Evolutionary conservation across 768 basidiomycete species (phyloP).

Genomic region (Termitomyces sp.): DNA sequence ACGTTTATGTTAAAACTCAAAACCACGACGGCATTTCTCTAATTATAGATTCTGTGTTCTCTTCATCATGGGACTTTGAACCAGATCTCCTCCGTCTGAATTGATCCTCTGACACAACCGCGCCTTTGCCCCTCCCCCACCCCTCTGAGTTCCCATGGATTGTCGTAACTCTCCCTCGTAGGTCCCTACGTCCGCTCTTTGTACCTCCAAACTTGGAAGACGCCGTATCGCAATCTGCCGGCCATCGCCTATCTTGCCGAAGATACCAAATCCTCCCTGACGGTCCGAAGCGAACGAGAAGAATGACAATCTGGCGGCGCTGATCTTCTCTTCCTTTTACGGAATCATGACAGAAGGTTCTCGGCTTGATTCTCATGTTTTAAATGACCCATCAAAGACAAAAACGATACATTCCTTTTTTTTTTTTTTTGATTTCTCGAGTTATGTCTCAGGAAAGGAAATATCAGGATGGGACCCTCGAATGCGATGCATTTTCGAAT

Average conservation of each 20-base stretch:
- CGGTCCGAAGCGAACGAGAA: not conserved
- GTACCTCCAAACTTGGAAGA: not conserved
- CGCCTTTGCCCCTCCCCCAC: not conserved
- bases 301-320: not conserved
- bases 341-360: not conserved
- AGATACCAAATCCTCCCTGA: not conserved
- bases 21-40: not conserved
- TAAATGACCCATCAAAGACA: not conserved
- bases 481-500: too few species aligned
- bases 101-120: not conserved
- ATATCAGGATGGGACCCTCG: not conserved
- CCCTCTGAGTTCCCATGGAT: not conserved
- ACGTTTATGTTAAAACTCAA: not conserved
- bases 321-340: not conserved
- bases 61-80: not conserved
- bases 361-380: not conserved
- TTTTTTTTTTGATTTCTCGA: too few species aligned
- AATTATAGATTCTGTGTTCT: not conserved
- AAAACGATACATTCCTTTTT: not conserved
- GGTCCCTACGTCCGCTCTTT: not conserved
- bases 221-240: not conserved
- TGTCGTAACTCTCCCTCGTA: not conserved
- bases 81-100: not conserved
- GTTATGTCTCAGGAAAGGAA: not conserved
- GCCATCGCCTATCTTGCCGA: not conserved